Base-by-base conservation (phyloP, 2,329 filamentous ascomycete species). In the Juglanconis oblonga region DNA sequence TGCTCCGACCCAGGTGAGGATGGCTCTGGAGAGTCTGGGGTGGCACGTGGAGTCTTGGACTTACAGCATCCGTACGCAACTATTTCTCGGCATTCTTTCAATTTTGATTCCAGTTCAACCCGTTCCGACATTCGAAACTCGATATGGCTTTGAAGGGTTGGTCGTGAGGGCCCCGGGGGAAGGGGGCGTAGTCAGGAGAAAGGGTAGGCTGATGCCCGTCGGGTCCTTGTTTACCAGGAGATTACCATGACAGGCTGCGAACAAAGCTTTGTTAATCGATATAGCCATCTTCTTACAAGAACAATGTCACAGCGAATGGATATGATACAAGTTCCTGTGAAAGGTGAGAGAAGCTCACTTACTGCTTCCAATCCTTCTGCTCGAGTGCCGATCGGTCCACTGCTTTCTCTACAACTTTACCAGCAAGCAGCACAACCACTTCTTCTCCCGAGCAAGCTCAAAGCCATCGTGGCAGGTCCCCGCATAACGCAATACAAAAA, bases 381-480 rank as follows among this genome's bases (percentile, higher is more conserved):
- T 10, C 4, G 38, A 10, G 38, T 5, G 24, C 24, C 24, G 24
- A 4, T 45, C 42, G 8, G 14, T 24, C 42, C 8, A 7, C 17
- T 24, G 8, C 42, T 45, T 45, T 5, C 42, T 45, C 42, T 24
- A 5, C 8, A 4, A 24, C 13, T 5, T 7, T 45, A 17, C 14
- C 14, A 13, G 17, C 14, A 7, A 17, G 17, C 14, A 6, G 24
- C 24, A 45, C 14, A 2, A 17, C 42, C 42, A 7, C 9, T 11
- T 2, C 45, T 11, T 24, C 45, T 38, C 36, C 8, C 11, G 36
- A 38, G 11, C 9, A 31, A 17, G 4, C 45, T 5, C 17, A 4
- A 36, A n/a, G 11, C 14, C 24, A 24, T 66, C 62, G 36, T 52
- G 35, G 9, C 24, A 66, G 8, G 10, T 65, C 31, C 6, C 38